Conservation (phyloP, 1,284 basidiomycete species). For the Boletus sp. region DNA sequence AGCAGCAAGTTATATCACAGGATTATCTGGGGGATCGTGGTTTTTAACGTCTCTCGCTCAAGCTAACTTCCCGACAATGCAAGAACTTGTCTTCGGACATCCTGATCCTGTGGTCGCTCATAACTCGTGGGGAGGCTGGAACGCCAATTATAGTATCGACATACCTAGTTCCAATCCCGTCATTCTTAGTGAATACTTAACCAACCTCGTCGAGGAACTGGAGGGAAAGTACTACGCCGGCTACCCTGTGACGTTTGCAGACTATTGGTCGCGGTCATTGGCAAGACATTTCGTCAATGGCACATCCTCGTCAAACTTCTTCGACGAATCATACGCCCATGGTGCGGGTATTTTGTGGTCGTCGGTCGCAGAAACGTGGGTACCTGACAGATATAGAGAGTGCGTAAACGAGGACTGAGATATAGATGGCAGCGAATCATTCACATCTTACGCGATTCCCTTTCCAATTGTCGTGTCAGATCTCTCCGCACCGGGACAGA, state of each 20-base stretch:
- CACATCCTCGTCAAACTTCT: conserved; percentile 39
- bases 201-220: conserved; percentile 37
- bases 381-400: not conserved
- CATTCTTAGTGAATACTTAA: conserved; percentile 27
- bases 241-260: conserved; percentile 40
- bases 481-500: conserved; percentile 31
- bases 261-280: conserved; percentile 40
- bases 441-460: conserved; percentile 39
- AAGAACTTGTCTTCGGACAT: conserved; percentile 44
- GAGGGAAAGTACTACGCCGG: conserved; percentile 38
- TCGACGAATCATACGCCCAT: conserved; percentile 37
- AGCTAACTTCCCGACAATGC: conserved; percentile 45
- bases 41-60: conserved; percentile 44
- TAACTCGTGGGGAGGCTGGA: conserved; percentile 42
- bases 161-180: conserved; percentile 24
- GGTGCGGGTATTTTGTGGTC: conserved; percentile 44
- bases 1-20: conserved; percentile 46
- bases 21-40: conserved; percentile 50
- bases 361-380: conserved; percentile 39
- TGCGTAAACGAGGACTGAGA: conserved; percentile 1
- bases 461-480: conserved; percentile 45
- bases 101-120: conserved; percentile 19
- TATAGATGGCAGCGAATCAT: conserved; percentile 33
- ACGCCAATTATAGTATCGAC: conserved; percentile 33
- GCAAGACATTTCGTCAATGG: conserved; percentile 48